phyloP scores from a whole-genome alignment of 192 early-diverging fungal genomes.

The Chytriomyces sp. region DNA sequence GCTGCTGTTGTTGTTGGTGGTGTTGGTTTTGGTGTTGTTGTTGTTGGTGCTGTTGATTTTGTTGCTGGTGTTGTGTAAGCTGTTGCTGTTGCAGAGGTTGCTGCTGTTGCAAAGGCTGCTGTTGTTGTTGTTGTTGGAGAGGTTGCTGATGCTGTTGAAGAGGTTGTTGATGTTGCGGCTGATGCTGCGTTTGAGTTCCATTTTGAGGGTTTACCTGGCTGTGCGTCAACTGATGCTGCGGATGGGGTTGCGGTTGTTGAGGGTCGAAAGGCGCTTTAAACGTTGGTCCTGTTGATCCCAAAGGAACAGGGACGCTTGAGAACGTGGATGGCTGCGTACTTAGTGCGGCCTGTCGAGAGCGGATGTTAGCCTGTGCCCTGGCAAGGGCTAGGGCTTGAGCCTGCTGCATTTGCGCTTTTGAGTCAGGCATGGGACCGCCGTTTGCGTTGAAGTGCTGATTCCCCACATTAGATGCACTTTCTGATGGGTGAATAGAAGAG shows the following conservation, averaged over 20 bases:
- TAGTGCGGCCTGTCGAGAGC: constrained; percentile 6
- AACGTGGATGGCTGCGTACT: neutral
- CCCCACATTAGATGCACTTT: constrained; percentile 26
- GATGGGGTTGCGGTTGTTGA: neutral
- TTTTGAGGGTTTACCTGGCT: too few species aligned
- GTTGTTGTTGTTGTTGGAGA: neutral
- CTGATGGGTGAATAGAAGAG: constrained; percentile 32
- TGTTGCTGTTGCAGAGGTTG: neutral
- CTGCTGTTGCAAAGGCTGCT: too few species aligned
- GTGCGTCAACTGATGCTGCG: too few species aligned
- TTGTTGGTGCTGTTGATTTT: too few species aligned
- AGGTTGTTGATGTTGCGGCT: neutral
- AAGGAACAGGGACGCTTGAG: neutral
- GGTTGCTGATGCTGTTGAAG: neutral
- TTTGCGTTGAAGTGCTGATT: constrained; percentile 11
- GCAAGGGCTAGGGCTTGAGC: constrained; percentile 22
- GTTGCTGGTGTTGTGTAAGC: neutral
- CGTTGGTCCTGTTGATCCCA: neutral
- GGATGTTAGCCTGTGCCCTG: constrained; percentile 25
- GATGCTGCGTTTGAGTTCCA: too few species aligned
- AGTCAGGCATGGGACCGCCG: neutral
- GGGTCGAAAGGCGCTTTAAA: neutral
- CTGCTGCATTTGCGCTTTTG: constrained; percentile 2
- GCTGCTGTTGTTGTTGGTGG: neutral
- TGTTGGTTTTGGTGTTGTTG: too few species aligned